Conservation (phyloP, 2,329 filamentous ascomycete species). For the Calonectria pseudoreteaudii region DNA sequence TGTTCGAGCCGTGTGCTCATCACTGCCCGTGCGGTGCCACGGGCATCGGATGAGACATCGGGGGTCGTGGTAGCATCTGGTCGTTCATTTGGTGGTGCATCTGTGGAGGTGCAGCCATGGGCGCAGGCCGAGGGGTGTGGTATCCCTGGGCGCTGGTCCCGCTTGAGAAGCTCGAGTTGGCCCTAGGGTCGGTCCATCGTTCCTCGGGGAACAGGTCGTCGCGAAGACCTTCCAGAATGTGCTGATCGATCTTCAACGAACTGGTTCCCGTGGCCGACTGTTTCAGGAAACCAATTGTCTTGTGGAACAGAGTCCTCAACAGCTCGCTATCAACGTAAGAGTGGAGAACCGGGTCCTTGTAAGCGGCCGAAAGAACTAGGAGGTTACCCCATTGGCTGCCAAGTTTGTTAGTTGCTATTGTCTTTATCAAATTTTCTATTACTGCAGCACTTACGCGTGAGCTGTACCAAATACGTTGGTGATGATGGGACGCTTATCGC, state of each 20-base stretch:
- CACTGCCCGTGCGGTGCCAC: conserved; percentile 37
- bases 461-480: conserved; percentile 98
- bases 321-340: conserved; percentile 66
- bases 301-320: conserved; percentile 72
- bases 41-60: conserved; percentile 42
- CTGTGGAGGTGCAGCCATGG: conserved; percentile 41
- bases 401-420: conserved; percentile 27
- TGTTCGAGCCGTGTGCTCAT: background rate
- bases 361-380: conserved; percentile 87
- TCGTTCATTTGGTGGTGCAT: conserved; percentile 38
- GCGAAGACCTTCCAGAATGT: conserved; percentile 73
- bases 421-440: background rate
- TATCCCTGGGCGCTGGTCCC: conserved; percentile 46
- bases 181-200: conserved; percentile 40
- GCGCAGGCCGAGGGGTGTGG: conserved; percentile 38
- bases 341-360: conserved; percentile 72
- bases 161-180: conserved; percentile 58
- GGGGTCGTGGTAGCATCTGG: conserved; percentile 38
- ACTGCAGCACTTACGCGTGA: conserved; percentile 80
- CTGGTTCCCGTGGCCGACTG: conserved; percentile 79
- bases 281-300: conserved; percentile 82
- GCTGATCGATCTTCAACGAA: conserved; percentile 78
- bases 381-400: conserved; percentile 95
- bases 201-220: conserved; percentile 54
- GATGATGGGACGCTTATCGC: conserved; percentile 78